A percentile compares a stretch with the other conserved stretches of the same genome.
Evolutionary conservation across 495 filamentous ascomycete genomes (phyloP).

Genomic region (Penicillium waksmanii): DNA sequence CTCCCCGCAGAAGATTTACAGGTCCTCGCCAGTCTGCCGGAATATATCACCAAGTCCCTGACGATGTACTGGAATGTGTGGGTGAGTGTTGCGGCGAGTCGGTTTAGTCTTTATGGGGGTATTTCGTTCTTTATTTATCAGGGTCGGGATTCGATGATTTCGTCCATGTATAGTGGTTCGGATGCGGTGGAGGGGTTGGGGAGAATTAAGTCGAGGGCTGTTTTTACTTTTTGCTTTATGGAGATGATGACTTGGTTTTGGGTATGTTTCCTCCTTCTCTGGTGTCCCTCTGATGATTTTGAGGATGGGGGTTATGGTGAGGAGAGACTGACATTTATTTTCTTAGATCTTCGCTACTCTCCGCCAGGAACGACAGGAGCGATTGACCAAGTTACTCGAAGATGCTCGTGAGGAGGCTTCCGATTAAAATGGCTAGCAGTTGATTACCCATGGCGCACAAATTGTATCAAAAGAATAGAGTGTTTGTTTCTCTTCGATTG

Average conservation of each 20-base stretch:
- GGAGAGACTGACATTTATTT: too few relatives aligned
- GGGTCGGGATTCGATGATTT: slow-evolving; percentile 46
- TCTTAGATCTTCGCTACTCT: slow-evolving; percentile 44
- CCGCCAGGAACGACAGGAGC: slow-evolving; percentile 49
- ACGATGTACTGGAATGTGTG: slow-evolving; percentile 71
- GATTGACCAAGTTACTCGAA: slow-evolving; percentile 40
- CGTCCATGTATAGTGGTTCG: slow-evolving; percentile 34
- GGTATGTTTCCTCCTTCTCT: slow-evolving; percentile 49
- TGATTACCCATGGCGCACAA: too few relatives aligned
- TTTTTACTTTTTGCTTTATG: slow-evolving; percentile 83
- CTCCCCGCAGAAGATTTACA: slow-evolving; percentile 35
- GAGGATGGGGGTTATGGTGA: too few relatives aligned
- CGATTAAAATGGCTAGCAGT: too few relatives aligned
- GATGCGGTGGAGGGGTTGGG: slow-evolving; percentile 43
- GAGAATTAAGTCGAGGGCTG: slow-evolving; percentile 73
- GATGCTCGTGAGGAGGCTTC: slow-evolving; percentile 28
- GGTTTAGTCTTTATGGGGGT: slow-evolving; percentile 66
- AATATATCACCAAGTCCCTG: slow-evolving; percentile 35
- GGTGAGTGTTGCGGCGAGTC: slow-evolving; percentile 69
- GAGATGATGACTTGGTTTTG: slow-evolving; percentile 90
- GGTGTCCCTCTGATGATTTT: slow-evolving; percentile 17
- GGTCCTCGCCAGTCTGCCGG: slow-evolving; percentile 42
- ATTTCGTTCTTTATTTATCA: slow-evolving; percentile 73
- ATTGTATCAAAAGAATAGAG: background rate
- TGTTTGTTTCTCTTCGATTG: background rate